Evolutionary conservation across 768 basidiomycete genomes (phyloP), one percentile per base, ranked within the genome.

Genomic region (Leccinum arenicola): DNA sequence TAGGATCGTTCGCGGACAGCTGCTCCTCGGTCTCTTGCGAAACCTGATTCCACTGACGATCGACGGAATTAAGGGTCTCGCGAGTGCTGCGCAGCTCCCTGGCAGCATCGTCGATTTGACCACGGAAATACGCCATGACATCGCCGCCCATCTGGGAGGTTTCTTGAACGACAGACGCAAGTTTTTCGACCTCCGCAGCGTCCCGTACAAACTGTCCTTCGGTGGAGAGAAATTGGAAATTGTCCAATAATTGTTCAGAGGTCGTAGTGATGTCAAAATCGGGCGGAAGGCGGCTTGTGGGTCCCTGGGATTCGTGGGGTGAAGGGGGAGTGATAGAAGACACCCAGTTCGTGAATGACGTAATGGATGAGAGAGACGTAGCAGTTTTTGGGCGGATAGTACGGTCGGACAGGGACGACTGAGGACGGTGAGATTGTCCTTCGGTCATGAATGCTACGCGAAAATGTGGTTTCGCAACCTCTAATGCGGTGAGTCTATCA

Each of bases 391-490:
- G 78, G 48, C 81, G 81, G 52, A 85, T 77, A 12, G 86, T 86
- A 52, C 76, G 78, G 59, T 76, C 78, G 9, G 85, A 88, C 33
- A 83, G 71, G 29, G 82, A 79, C 9, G 85, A 87, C 38, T 72
- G 74, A 8, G 82, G 75, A 17, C 84, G 80, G n/a, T 76, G 62
- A 38, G 68, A 70, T 52, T 81, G 81, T 6, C 74, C 72, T 23
- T 82, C 79, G n/a, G 76, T 66, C 40, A 81, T 82, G 68, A 91
- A 91, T 2, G 82, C 84, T 17, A 67, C 65, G n/a, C 82, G 81
- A 59, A 88, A 87, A 61, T 89, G 84, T 10, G 85, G 82, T 70
- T 83, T 84, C 25, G 83, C 84, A 9, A 91, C 83, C 59, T 91
- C 86, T 36, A 84, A 64, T 15, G 89, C 81, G 8, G 87, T 90